These are phyloP conservation scores for Nakazawaea laoshanensis DNA, from an alignment of 805 yeast species.

Conservation along the genomic window DNA sequence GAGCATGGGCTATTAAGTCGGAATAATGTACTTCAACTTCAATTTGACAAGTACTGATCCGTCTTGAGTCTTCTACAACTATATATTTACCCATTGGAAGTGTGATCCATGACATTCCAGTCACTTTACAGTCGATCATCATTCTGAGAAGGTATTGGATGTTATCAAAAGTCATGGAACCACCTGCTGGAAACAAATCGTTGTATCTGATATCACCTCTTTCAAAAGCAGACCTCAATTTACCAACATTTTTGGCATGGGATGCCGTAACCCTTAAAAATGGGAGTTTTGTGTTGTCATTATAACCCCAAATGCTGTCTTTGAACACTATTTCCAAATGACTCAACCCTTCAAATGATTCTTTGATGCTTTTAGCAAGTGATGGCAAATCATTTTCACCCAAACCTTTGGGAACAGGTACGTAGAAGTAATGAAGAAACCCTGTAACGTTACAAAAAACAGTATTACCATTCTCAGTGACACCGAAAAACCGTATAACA, in stretches of 20 bases:
- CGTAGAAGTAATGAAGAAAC: conserved; percentile 83
- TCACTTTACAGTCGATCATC: conserved; percentile 87
- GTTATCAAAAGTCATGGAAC: conserved; percentile 78
- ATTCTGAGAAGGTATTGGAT: conserved; percentile 77
- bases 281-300: conserved; percentile 68
- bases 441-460: conserved; percentile 86
- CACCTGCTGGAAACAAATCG: conserved; percentile 49
- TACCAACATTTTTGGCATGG: conserved; percentile 59
- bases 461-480: conserved; percentile 80
- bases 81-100: conserved; percentile 68
- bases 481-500: conserved; percentile 83
- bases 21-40: conserved; percentile 67
- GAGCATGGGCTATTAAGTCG: conserved; percentile 67
- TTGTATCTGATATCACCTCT: conserved; percentile 66
- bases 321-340: conserved; percentile 58
- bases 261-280: conserved; percentile 67
- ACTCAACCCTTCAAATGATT: conserved; percentile 48
- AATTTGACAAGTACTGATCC: conserved; percentile 74
- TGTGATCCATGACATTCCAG: conserved; percentile 97
- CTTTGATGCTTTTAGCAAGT: conserved; percentile 37
- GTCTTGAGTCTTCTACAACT: conserved; percentile 25
- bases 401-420: conserved; percentile 82
- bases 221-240: conserved; percentile 75
- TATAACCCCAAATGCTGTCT: conserved; percentile 92
- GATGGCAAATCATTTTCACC: conserved; percentile 40